These are phyloP conservation scores for Phytophthora idaei DNA, from an alignment of 352 stramenopile species.

Conservation along the genomic window DNA sequence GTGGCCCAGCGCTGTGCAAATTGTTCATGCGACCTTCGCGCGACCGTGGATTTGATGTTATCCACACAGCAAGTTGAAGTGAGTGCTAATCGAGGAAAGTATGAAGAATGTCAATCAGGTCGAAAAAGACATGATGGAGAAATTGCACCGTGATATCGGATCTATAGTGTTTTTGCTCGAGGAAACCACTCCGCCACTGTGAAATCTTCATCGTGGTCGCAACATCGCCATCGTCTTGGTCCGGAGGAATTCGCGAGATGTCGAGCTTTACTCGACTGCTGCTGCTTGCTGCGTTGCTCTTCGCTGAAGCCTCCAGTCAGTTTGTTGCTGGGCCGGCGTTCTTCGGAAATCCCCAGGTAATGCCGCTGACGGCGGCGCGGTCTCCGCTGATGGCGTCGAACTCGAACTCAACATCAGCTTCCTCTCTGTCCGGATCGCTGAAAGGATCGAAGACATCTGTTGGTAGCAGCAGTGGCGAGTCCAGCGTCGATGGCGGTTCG, in stretches of 20 bases:
- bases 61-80: slow-evolving; percentile 15
- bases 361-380: background rate
- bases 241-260: background rate
- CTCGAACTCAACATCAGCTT: slow-evolving; percentile 9
- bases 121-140: slow-evolving; percentile 2
- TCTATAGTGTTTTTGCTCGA: slow-evolving; percentile 2
- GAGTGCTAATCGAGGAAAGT: background rate
- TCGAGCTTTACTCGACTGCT: slow-evolving; percentile 11
- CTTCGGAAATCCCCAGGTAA: slow-evolving; percentile 14
- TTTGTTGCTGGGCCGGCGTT: slow-evolving; percentile 4
- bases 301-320: slow-evolving; percentile 13
- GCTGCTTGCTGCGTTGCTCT: slow-evolving; percentile 6
- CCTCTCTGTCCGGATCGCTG: slow-evolving; percentile 17
- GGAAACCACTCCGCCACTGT: slow-evolving; percentile 19
- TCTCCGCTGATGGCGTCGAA: slow-evolving; percentile 4
- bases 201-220: slow-evolving; percentile 8
- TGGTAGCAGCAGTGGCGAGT: background rate
- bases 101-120: background rate
- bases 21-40: slow-evolving; percentile 5
- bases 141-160: slow-evolving; percentile 7
- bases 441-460: slow-evolving; percentile 14
- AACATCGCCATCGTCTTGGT: slow-evolving; percentile 8
- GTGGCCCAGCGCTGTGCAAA: too few relatives aligned
- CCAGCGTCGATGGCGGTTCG: slow-evolving; percentile 3
- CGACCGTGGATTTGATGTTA: background rate